Conservation (phyloP, 2,329 filamentous ascomycete genomes). For the Nemania sp. region DNA sequence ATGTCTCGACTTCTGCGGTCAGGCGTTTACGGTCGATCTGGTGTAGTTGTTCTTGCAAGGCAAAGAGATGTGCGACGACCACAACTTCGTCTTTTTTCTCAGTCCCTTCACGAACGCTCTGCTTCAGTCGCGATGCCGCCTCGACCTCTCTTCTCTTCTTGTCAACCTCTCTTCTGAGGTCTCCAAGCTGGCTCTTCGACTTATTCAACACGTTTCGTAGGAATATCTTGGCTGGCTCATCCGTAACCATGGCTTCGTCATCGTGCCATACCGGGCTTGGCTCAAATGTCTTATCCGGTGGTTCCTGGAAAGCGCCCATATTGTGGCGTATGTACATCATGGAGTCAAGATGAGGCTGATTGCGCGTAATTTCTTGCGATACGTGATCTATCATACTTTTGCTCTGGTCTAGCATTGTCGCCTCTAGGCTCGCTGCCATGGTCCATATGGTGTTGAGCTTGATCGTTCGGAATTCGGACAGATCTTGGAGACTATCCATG, state of each 20-base stretch:
- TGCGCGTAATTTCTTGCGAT: slow-evolving; percentile 80
- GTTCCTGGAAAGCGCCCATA: slow-evolving; percentile 79
- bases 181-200: slow-evolving; percentile 81
- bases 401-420: slow-evolving; percentile 75
- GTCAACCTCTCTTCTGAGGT: slow-evolving; percentile 81
- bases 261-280: slow-evolving; percentile 97
- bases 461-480: slow-evolving; percentile 84
- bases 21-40: slow-evolving; percentile 81
- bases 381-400: slow-evolving; percentile 73
- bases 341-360: slow-evolving; percentile 86
- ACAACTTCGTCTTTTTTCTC: slow-evolving; percentile 90
- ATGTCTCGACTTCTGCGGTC: slow-evolving; percentile 89
- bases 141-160: slow-evolving; percentile 87
- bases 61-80: slow-evolving; percentile 81
- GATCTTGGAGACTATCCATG: slow-evolving; percentile 89
- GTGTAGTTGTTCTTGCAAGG: slow-evolving; percentile 82
- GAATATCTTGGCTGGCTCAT: slow-evolving; percentile 87
- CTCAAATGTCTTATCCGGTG: slow-evolving; percentile 83
- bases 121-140: slow-evolving; percentile 70
- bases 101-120: slow-evolving; percentile 77
- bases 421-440: slow-evolving; percentile 77
- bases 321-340: slow-evolving; percentile 99
- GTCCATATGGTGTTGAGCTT: slow-evolving; percentile 88
- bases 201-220: slow-evolving; percentile 90
- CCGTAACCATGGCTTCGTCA: slow-evolving; percentile 81